Conservation (phyloP, 164 flowering plant genomes). For the Macadamia integrifolia region DNA sequence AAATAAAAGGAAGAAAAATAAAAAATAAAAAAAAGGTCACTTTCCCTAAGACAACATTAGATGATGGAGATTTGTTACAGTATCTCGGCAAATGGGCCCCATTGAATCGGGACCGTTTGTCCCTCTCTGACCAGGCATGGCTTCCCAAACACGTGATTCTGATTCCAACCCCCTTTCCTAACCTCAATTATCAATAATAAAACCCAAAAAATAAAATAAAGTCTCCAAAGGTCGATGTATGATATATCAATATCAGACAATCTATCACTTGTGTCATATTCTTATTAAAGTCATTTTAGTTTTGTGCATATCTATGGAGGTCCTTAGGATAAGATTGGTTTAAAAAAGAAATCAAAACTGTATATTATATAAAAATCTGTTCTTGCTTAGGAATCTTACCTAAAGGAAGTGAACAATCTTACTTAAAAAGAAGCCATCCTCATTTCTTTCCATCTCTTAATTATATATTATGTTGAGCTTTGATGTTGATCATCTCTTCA, state of each 20-base stretch:
- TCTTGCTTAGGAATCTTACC: neutral
- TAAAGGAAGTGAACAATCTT: slow-evolving; percentile 2
- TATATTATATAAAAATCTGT: neutral
- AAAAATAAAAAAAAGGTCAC: no score
- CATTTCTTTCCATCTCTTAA: neutral
- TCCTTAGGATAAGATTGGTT: no score
- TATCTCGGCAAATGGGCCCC: slow-evolving; percentile 13
- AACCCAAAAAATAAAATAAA: no score
- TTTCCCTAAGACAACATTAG: neutral
- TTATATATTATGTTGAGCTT: neutral
- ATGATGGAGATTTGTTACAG: neutral
- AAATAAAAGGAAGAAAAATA: no score
- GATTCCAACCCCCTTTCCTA: slow-evolving; percentile 8
- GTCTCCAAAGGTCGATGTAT: neutral
- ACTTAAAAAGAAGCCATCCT: neutral
- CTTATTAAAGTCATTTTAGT: no score
- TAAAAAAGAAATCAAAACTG: no score
- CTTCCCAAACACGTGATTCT: slow-evolving; percentile 22
- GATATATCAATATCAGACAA: neutral
- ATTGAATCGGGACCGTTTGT: slow-evolving; percentile 25
- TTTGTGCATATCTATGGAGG: no score
- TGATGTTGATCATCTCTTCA: neutral
- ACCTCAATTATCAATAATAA: neutral
- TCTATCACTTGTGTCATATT: no score
- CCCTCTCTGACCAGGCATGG: slow-evolving; percentile 29